These are phyloP conservation scores for Rhizoclosmatium globosum DNA, from an alignment of 192 early-diverging fungal genomes.

Conservation along the genomic window DNA sequence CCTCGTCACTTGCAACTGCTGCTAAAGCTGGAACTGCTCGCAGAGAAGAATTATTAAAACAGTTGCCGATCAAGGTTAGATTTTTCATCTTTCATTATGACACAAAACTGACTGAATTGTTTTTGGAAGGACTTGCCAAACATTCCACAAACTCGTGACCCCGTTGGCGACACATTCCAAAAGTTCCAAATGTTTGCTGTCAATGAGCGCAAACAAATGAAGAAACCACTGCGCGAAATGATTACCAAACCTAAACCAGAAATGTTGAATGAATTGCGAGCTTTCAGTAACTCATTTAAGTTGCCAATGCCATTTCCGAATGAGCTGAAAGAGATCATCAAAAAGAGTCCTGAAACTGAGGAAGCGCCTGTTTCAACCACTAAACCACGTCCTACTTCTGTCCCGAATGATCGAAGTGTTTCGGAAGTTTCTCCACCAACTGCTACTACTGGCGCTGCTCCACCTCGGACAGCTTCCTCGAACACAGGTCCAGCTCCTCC, in stretches of 20 bases:
- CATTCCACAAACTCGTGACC: conserved; percentile 32
- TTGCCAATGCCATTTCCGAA: conserved; percentile 32
- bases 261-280: conserved; percentile 79
- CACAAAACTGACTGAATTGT: not conserved
- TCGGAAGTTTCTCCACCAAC: not conserved
- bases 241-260: conserved; percentile 77
- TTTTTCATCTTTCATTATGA: not conserved
- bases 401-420: conserved; percentile 3
- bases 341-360: conserved; percentile 21
- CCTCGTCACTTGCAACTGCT: conserved; percentile 2
- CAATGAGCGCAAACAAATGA: conserved; percentile 81
- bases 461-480: not conserved
- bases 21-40: conserved; percentile 26
- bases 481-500: not conserved
- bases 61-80: conserved; percentile 30
- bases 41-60: conserved; percentile 35
- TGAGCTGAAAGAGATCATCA: conserved; percentile 36
- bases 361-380: not conserved
- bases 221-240: conserved; percentile 63
- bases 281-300: conserved; percentile 80
- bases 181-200: conserved; percentile 72
- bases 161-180: conserved; percentile 51
- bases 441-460: not conserved
- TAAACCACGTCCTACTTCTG: conserved; percentile 23
- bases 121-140: not conserved